Evolutionary conservation across 768 basidiomycete genomes (phyloP), one percentile per base, ranked within the genome.

Genomic region (Mrakia frigida): DNA sequence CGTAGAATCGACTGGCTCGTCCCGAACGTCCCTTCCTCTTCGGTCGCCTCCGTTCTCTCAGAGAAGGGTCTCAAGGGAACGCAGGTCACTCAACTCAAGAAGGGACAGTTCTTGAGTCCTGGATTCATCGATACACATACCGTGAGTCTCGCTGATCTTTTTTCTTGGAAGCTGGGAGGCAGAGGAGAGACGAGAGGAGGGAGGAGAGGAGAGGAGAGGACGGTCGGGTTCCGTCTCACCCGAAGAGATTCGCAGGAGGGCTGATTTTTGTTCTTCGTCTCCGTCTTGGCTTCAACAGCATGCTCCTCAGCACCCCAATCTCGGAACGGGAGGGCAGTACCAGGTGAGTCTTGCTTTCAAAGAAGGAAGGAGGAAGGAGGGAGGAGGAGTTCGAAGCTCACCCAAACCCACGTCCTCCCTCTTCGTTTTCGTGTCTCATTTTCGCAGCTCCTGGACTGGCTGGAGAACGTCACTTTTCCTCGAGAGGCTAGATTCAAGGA

Each of bases 51-150:
- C 10, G 39, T 73, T 23, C 56, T 75, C 21, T 3, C 61, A 28
- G 14, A 35, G 25, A 46, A 60, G n/a, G 74, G 74, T 3, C 41
- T 43, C 3, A 11, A 13, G 18, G 68, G 46, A 39, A 25, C 9
- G n/a, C 25, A 53, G 1, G 52, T 72, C 7, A 68, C 65, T 5
- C 2, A 39, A 6, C 65, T 68, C 39, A 68, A 41, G 25, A 68
- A 81, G 10, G 86, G 86, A 10, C 85, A 88, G 79, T 94, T 94
- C 81, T 80, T 96, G 74, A 88, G 93, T 81, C 94, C 94, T 9
- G 94, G 94, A 5, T 89, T 96, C 82, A 85, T 95, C 73, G 94
- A 97, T 85, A 96, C 94, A 41, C 94, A 96, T 83, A 92, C 91
- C 46, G 94, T 94, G 81, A 81, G 90, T 82, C 43, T 23, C 28